Evolutionary conservation across 306 rosid species (phyloP).

Genomic region (Dalbergia oliveri): DNA sequence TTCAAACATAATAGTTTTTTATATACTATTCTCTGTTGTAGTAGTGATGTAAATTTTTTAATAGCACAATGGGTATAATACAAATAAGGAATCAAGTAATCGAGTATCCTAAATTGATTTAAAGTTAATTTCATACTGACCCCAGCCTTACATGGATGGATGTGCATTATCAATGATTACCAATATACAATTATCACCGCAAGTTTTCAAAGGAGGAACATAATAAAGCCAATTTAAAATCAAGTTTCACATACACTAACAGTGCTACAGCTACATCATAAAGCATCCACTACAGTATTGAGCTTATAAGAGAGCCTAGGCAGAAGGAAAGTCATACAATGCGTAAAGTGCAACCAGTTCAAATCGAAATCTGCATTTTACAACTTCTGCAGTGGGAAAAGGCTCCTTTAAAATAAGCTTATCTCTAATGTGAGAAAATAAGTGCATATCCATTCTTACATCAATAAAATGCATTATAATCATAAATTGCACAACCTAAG

Average conservation of each 20-base stretch:
- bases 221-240: background rate
- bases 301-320: background rate
- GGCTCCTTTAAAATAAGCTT: background rate
- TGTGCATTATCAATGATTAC: background rate
- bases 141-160: background rate
- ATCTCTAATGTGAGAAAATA: background rate
- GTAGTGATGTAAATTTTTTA: too few species aligned
- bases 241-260: background rate
- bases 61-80: background rate
- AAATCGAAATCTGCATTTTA: background rate
- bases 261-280: background rate
- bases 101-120: background rate
- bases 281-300: background rate
- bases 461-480: too few species aligned
- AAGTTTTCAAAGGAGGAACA: background rate
- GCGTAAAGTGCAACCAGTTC: background rate
- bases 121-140: background rate
- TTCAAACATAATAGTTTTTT: constrained; percentile 1
- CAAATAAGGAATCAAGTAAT: background rate
- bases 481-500: too few species aligned
- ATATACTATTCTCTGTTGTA: background rate
- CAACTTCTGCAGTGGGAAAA: too few species aligned
- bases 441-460: too few species aligned
- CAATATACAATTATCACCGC: background rate
- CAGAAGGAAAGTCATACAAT: background rate